phyloP scores from a whole-genome alignment of 176 grass and related monocot species.

The Hordeum marinum region DNA sequence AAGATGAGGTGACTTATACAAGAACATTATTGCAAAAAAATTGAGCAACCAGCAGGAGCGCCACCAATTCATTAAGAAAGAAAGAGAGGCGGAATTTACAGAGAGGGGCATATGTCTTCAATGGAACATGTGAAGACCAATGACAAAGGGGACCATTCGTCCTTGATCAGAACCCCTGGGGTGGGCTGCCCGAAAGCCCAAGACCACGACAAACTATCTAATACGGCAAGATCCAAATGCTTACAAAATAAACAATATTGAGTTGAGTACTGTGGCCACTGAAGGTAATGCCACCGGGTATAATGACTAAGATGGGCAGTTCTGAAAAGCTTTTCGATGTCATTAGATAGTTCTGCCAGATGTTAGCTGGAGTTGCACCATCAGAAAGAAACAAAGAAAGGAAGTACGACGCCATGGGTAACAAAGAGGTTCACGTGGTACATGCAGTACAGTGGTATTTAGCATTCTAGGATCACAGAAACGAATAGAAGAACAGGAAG shows the following conservation, averaged over 20 bases:
- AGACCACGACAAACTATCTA: neutral
- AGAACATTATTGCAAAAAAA: neutral
- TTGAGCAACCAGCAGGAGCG: neutral
- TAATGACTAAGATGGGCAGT: neutral
- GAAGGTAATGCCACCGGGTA: neutral
- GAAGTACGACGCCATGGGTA: neutral
- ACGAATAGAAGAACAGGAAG: neutral
- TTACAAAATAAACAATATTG: neutral
- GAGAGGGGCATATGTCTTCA: neutral
- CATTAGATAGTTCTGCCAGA: neutral
- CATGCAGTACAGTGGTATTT: conserved; percentile 7
- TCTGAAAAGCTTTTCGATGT: neutral
- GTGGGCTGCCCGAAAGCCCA: neutral
- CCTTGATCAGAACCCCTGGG: neutral
- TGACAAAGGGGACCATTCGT: neutral
- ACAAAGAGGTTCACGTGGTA: neutral
- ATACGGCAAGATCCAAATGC: neutral
- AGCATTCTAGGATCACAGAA: conserved; percentile 1
- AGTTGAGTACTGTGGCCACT: neutral
- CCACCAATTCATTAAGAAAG: neutral
- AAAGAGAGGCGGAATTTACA: neutral
- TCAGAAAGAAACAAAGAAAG: neutral
- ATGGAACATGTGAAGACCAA: neutral
- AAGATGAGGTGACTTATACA: neutral
- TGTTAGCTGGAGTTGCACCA: neutral